Evolutionary conservation across 1,139 yeast genomes (phyloP).

Genomic region (Geotrichum carabidarum): DNA sequence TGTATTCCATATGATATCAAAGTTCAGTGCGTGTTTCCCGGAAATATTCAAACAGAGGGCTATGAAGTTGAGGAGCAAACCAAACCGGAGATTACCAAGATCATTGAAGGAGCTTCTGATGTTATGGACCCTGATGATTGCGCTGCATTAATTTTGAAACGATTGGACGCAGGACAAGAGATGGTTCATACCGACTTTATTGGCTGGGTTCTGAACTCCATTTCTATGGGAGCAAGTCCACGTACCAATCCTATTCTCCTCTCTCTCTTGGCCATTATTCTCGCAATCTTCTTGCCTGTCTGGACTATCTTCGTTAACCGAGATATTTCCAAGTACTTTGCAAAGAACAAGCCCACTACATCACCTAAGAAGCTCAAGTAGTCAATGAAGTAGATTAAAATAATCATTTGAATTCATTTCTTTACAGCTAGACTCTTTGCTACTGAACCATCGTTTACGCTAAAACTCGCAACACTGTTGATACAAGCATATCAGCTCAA

Average conservation of each 20-base stretch:
- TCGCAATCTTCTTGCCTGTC: constrained; percentile 62
- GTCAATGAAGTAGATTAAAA: too few relatives aligned
- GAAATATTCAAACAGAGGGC: constrained; percentile 88
- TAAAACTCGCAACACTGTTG: too few relatives aligned
- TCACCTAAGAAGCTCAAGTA: constrained; percentile 5
- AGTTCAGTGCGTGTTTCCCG: constrained; percentile 65
- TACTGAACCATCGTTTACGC: too few relatives aligned
- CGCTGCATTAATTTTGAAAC: constrained; percentile 54
- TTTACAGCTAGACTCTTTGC: too few relatives aligned
- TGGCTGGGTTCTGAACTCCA: constrained; percentile 74
- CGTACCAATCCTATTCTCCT: constrained; percentile 51
- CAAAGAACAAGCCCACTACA: constrained; percentile 32
- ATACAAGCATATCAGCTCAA: too few relatives aligned
- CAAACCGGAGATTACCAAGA: constrained; percentile 77
- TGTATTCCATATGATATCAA: constrained; percentile 56
- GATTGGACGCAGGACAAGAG: constrained; percentile 61
- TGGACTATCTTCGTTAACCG: constrained; percentile 49
- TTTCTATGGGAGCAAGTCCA: constrained; percentile 67
- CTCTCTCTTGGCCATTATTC: constrained; percentile 40
- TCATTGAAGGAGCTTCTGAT: constrained; percentile 77
- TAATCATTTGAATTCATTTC: too few relatives aligned
- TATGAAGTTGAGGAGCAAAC: constrained; percentile 72
- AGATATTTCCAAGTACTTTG: constrained; percentile 51
- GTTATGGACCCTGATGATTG: constrained; percentile 67
- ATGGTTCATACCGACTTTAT: constrained; percentile 76